A percentile compares a stretch with the other conserved stretches of the same genome.
Evolutionary conservation across 139 green algal species (phyloP).

Genomic region (Chlorella sp.): DNA sequence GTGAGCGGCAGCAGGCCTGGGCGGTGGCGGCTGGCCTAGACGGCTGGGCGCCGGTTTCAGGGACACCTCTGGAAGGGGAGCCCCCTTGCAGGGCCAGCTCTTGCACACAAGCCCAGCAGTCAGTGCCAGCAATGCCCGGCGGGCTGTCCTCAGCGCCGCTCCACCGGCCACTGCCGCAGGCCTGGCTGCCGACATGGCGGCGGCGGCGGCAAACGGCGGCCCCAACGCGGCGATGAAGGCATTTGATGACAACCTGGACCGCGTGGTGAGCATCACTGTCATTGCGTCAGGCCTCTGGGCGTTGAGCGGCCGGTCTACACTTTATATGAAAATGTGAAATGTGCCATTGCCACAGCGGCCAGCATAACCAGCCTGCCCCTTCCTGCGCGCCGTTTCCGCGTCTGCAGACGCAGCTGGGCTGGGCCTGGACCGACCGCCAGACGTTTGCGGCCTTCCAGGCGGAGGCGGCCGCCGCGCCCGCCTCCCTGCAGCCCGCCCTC

Average conservation of each 20-base stretch:
- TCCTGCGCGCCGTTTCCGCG: background rate
- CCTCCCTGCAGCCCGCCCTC: conserved; percentile 21
- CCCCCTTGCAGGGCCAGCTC: too few species aligned
- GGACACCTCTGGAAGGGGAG: too few species aligned
- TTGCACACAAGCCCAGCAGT: too few species aligned
- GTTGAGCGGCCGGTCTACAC: too few species aligned
- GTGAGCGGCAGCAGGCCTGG: conserved; percentile 37
- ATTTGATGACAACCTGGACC: conserved; percentile 75
- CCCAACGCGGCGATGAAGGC: conserved; percentile 45
- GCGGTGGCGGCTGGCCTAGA: too few species aligned
- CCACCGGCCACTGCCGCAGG: too few species aligned
- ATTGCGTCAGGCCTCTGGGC: too few species aligned
- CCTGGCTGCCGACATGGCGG: conserved; percentile 53
- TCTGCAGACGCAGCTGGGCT: conserved; percentile 64
- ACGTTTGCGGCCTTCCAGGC: conserved; percentile 61
- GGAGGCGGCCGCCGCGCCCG: conserved; percentile 34
- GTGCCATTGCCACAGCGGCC: too few species aligned
- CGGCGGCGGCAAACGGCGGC: conserved; percentile 44
- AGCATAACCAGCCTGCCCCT: background rate
- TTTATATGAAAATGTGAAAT: too few species aligned
- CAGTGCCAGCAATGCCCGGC: too few species aligned
- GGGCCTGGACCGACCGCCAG: conserved; percentile 70
- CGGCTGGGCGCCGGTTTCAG: too few species aligned
- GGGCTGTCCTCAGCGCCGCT: too few species aligned
- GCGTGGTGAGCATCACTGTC: conserved; percentile 64